Conservation (phyloP, 306 rosid species). For the Trichosanthes truncata region DNA sequence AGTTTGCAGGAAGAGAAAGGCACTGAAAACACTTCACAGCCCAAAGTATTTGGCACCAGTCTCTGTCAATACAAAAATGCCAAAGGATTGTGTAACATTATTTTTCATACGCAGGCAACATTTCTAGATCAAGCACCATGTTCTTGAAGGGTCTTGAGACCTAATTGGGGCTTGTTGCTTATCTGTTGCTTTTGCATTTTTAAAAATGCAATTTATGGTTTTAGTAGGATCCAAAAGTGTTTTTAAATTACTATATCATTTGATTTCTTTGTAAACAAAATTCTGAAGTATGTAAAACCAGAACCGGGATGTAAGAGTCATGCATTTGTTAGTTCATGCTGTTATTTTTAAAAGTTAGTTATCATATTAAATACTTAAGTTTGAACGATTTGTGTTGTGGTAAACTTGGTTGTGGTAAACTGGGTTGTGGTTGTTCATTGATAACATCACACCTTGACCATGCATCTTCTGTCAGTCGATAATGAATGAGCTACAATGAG, state of each 20-base stretch:
- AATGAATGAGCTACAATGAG: background rate
- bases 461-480: background rate
- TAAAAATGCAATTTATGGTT: background rate
- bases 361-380: background rate
- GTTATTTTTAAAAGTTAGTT: background rate
- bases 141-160: background rate
- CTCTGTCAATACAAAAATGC: background rate
- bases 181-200: slow-evolving; percentile 1
- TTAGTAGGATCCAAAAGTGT: background rate
- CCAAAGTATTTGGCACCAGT: slow-evolving; percentile 36
- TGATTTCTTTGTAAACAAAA: background rate
- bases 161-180: background rate
- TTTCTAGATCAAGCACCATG: background rate
- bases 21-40: slow-evolving; percentile 40
- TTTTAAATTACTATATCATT: background rate
- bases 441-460: background rate
- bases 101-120: background rate
- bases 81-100: background rate
- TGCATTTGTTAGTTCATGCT: background rate
- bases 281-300: background rate
- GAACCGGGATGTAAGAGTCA: background rate
- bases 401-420: background rate
- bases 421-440: background rate
- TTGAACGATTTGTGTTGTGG: background rate
- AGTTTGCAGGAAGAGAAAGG: slow-evolving; percentile 64